Evolutionary conservation across 768 basidiomycete genomes (phyloP).

Genomic region (Mycena vulgaris): DNA sequence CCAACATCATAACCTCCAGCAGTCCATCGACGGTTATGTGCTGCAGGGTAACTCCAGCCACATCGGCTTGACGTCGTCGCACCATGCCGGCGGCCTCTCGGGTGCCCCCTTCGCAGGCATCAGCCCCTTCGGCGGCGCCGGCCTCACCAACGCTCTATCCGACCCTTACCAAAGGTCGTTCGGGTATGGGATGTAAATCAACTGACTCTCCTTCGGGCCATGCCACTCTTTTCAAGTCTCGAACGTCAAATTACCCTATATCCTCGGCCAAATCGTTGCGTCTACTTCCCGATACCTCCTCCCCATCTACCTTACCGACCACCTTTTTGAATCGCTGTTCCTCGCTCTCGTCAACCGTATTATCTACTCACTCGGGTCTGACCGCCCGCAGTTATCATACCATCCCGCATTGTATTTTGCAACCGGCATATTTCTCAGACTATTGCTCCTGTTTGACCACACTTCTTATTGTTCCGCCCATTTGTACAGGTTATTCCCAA

Average conservation of each 20-base stretch:
- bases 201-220: conserved; percentile 25
- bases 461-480: conserved; percentile 62
- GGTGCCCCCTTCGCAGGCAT: conserved; percentile 66
- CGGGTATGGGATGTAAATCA: conserved; percentile 84
- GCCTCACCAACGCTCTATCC: conserved; percentile 67
- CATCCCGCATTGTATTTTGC: conserved; percentile 80
- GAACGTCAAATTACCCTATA: conserved; percentile 36
- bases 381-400: conserved; percentile 64
- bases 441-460: conserved; percentile 66
- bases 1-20: conserved; percentile 75
- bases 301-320: conserved; percentile 54
- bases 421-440: conserved; percentile 72
- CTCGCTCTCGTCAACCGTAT: conserved; percentile 42
- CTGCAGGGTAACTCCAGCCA: conserved; percentile 81
- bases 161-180: conserved; percentile 88
- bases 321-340: conserved; percentile 41
- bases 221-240: conserved; percentile 32
- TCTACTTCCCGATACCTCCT: conserved; percentile 41
- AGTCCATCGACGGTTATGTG: conserved; percentile 87
- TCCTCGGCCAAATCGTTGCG: conserved; percentile 39
- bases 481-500: conserved; percentile 73
- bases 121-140: conserved; percentile 69
- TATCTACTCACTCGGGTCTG: conserved; percentile 56
- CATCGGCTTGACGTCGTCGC: conserved; percentile 73
- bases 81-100: conserved; percentile 72